Base-by-base conservation (phyloP, 2,329 filamentous ascomycete genomes). In the Fusarium ramigenum region DNA sequence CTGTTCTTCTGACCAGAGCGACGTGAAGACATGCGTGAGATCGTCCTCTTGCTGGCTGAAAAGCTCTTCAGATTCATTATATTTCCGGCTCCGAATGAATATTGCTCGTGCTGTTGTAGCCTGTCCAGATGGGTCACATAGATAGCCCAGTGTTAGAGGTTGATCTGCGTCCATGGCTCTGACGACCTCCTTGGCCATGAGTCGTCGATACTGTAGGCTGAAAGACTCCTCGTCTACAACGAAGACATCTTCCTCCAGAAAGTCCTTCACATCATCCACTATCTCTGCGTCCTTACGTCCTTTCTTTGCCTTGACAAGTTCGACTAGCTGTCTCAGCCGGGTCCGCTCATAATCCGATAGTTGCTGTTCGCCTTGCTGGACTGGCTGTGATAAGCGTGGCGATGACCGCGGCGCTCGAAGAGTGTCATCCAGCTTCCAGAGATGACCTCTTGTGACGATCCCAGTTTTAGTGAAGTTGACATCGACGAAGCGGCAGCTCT, bases 401-500 rank as follows among this genome's bases (percentile, higher is more conserved):
- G 56, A 61, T 14, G 77, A 75, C 9, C 43, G 50, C 4, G 69
- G 58, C 6, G 75, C 71, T 23, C 70, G 53, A 14, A 80, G 49
- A 19, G 54, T 54, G 9, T 59, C 64, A 4, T 64, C 70, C 4
- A 80, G 44, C 52, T 75, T 75, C 78, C 78, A 80, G 9, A 79
- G 21, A 53, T 80, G 76, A 0, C 78, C 78, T 23, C 47, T 66
- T 12, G 78, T 75, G 21, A 30, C 44, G 8, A 79, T 70, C 2
- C 78, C 78, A 6, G 28, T 21, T 4, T 36, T 34, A 0, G 61
- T 76, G 14, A 78, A 61, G 2, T 63, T 9, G 6, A 77, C 76
- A 5, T 75, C 14, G 3, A 60, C 60, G n/a, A 78, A 74, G 4
- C 78, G 74, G 34, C 77, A 79, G 9, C 78, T 52, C 32, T 79